These are phyloP conservation scores for Amanita muscaria DNA, from an alignment of 768 basidiomycete species.

Conservation along the genomic window DNA sequence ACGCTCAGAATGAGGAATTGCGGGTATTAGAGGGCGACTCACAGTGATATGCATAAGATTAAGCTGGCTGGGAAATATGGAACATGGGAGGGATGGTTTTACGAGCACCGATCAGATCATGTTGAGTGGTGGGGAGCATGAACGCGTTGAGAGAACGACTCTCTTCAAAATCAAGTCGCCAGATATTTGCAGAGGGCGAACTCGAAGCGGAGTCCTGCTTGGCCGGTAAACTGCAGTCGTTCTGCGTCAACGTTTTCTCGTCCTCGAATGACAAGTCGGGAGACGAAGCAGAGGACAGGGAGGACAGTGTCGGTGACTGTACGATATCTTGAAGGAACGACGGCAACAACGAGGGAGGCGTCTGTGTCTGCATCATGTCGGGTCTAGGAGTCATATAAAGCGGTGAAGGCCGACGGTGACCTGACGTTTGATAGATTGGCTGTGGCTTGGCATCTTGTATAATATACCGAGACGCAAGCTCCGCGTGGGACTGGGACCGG, in stretches of 20 bases:
- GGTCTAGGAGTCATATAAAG: constrained; percentile 30
- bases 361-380: constrained; percentile 16
- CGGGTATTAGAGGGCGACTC: constrained; percentile 2
- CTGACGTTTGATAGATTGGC: constrained; percentile 70
- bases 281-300: constrained; percentile 57
- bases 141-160: constrained; percentile 44
- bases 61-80: not conserved
- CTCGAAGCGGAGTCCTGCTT: constrained; percentile 15
- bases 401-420: constrained; percentile 32
- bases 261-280: constrained; percentile 62
- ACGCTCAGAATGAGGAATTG: too few relatives aligned
- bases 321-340: constrained; percentile 73
- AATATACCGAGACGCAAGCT: constrained; percentile 37
- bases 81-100: constrained; percentile 20
- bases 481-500: constrained; percentile 44
- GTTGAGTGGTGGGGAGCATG: constrained; percentile 35
- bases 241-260: constrained; percentile 30
- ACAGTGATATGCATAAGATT: not conserved
- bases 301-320: constrained; percentile 55
- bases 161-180: constrained; percentile 68
- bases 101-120: constrained; percentile 29
- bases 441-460: constrained; percentile 21
- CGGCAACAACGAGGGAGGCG: constrained; percentile 51
- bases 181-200: constrained; percentile 47
- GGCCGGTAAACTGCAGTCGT: constrained; percentile 18